Percentiles rank a stretch among this genome's conserved stretches.
phyloP scores from a whole-genome alignment of 2,329 filamentous ascomycete species.

The Aspergillus fischeri region DNA sequence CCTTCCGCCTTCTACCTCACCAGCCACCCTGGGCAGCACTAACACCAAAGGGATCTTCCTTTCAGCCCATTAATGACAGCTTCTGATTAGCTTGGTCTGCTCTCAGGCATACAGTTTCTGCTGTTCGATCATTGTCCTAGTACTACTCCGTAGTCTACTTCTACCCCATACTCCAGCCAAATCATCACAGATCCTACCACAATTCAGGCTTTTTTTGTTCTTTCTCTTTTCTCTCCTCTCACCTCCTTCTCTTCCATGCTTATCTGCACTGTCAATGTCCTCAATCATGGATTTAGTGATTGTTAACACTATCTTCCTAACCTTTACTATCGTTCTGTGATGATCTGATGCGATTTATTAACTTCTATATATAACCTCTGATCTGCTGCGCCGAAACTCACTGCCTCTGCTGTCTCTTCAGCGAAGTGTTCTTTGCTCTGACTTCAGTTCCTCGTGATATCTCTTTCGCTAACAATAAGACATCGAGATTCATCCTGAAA shows the following conservation, averaged over 20 bases:
- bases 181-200: background rate
- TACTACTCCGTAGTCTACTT: background rate
- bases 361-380: background rate
- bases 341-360: background rate
- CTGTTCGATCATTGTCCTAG: background rate
- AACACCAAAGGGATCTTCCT: background rate
- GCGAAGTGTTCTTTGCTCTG: background rate
- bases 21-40: background rate
- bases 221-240: background rate
- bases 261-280: background rate
- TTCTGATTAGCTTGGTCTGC: background rate
- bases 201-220: background rate
- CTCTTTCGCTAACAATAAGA: background rate
- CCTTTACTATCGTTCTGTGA: background rate
- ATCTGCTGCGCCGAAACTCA: conserved; percentile 1
- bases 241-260: background rate
- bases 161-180: background rate
- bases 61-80: background rate
- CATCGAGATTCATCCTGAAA: background rate
- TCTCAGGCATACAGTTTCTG: background rate
- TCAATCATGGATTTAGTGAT: background rate
- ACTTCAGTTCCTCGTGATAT: background rate
- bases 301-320: background rate
- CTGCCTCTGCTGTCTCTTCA: background rate
- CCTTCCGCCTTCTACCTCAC: background rate